A percentile compares a stretch with the other conserved stretches of the same genome.
Conservation (phyloP, 2,329 filamentous ascomycete species). For the Alternaria sp. region DNA sequence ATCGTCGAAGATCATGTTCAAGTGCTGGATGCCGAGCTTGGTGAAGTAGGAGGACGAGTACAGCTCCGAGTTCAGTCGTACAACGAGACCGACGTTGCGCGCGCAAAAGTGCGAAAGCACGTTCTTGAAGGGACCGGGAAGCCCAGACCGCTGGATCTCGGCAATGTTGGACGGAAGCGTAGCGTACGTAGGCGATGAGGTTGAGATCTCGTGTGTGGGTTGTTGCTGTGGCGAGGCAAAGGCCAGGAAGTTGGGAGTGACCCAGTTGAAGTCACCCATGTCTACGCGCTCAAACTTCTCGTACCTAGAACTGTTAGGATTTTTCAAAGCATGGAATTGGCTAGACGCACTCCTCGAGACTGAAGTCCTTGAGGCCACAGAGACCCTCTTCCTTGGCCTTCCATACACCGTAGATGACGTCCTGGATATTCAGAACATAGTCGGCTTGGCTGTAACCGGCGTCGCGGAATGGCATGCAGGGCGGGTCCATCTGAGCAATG, state of each 20-base stretch:
- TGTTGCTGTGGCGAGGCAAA: constrained; percentile 93
- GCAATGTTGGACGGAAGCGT: constrained; percentile 78
- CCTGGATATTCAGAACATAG: constrained; percentile 93
- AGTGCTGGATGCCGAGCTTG: constrained; percentile 89
- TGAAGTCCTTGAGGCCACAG: constrained; percentile 91
- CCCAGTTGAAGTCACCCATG: constrained; percentile 99
- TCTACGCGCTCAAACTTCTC: constrained; percentile 95
- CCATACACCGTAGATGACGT: constrained; percentile 98
- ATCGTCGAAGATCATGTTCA: constrained; percentile 99
- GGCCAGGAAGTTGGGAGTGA: constrained; percentile 92
- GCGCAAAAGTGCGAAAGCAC: constrained; percentile 89
- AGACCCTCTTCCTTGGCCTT: constrained; percentile 96
- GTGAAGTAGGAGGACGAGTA: constrained; percentile 99
- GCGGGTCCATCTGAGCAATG: constrained; percentile 95
- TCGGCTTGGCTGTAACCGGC: constrained; percentile 98
- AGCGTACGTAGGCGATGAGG: constrained; percentile 75
- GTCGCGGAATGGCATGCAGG: constrained; percentile 98
- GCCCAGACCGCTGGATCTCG: constrained; percentile 72
- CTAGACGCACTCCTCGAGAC: constrained; percentile 78
- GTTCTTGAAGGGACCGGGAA: constrained; percentile 93
- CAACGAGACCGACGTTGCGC: constrained; percentile 89
- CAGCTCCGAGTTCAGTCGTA: constrained; percentile 91
- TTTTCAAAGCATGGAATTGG: background rate
- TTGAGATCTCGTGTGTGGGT: constrained; percentile 75
- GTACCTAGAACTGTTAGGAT: constrained; percentile 65